Evolutionary conservation across 345 rosid genomes (phyloP).

Genomic region (Zanthoxylum bungeanum): DNA sequence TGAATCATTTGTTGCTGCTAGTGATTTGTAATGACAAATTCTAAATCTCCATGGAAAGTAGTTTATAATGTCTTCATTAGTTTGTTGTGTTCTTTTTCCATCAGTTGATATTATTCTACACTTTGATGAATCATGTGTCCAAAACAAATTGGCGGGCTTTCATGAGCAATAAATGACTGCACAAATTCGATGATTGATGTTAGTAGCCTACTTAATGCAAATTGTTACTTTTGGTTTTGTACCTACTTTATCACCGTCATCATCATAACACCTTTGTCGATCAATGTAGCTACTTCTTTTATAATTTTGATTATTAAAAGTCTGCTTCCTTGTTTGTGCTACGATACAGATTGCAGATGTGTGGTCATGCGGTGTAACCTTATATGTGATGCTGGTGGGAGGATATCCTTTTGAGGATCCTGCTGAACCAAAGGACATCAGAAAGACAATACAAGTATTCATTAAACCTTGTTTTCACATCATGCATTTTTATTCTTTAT

Average conservation of each 20-base stretch:
- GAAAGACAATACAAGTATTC: slow-evolving; percentile 77
- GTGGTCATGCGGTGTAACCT: slow-evolving; percentile 96
- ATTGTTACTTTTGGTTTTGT: neutral
- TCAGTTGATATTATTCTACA: neutral
- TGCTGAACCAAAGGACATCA: slow-evolving; percentile 83
- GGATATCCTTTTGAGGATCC: slow-evolving; percentile 97
- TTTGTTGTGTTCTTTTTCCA: neutral
- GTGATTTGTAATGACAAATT: neutral
- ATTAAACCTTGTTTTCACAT: neutral
- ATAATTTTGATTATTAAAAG: neutral
- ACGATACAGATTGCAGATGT: slow-evolving; percentile 85
- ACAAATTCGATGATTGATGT: neutral
- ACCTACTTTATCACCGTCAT: neutral
- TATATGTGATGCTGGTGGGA: slow-evolving; percentile 94
- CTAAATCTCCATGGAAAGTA: neutral
- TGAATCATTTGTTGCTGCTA: neutral
- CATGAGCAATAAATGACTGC: neutral
- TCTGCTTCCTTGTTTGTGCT: slow-evolving; percentile 3
- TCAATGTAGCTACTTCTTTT: neutral
- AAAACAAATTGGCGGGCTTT: neutral
- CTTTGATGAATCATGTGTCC: neutral
- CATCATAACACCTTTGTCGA: neutral
- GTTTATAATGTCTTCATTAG: neutral
- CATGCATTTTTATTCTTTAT: neutral
- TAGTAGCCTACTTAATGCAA: neutral